These are phyloP conservation scores for Ustilago trichophora DNA, from an alignment of 1,284 basidiomycete genomes.

Conservation along the genomic window DNA sequence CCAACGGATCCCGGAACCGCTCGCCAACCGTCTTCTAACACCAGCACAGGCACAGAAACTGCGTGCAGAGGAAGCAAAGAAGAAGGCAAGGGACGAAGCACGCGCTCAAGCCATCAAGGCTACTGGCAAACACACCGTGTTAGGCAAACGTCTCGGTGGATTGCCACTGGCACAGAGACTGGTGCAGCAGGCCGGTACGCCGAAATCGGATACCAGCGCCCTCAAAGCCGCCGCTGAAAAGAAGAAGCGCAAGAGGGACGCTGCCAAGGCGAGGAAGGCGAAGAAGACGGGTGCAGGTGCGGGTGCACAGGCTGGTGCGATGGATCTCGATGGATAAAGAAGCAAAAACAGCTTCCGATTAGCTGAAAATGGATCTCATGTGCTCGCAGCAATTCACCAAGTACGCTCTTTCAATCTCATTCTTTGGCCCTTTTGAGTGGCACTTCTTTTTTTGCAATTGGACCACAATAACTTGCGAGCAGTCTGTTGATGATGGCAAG, in stretches of 20 bases:
- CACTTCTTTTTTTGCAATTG: too few species aligned
- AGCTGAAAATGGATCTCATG: too few species aligned
- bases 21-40: slow-evolving; percentile 45
- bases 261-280: slow-evolving; percentile 26
- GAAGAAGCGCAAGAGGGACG: slow-evolving; percentile 39
- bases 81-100: slow-evolving; percentile 37
- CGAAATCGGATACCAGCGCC: slow-evolving; percentile 29
- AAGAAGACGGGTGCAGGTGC: neutral
- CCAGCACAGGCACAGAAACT: slow-evolving; percentile 43
- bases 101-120: slow-evolving; percentile 30
- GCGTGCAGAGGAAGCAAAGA: slow-evolving; percentile 43
- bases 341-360: too few species aligned
- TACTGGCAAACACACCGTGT: slow-evolving; percentile 32
- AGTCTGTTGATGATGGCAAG: too few species aligned
- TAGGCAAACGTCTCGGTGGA: slow-evolving; percentile 39
- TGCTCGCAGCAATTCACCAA: too few species aligned
- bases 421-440: too few species aligned
- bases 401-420: too few species aligned
- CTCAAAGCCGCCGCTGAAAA: slow-evolving; percentile 41
- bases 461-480: too few species aligned
- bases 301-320: too few species aligned
- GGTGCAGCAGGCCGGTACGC: slow-evolving; percentile 43
- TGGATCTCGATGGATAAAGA: slow-evolving; percentile 37
- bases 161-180: slow-evolving; percentile 42
- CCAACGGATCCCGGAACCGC: slow-evolving; percentile 38